phyloP scores from a whole-genome alignment of 1,284 basidiomycete species.

The Puccinia novopanici region DNA sequence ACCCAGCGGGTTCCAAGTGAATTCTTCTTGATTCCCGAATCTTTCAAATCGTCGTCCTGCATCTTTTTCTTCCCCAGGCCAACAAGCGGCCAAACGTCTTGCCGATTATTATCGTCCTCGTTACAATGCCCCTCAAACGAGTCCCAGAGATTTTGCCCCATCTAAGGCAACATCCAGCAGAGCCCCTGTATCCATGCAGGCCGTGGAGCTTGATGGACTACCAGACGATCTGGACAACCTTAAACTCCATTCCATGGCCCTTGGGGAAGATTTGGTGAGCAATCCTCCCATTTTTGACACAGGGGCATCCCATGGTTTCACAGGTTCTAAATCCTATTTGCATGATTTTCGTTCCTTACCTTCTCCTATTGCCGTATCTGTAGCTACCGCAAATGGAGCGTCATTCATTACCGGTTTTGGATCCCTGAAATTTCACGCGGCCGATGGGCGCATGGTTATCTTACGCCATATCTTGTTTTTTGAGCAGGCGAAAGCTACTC shows the following conservation, averaged over 20 bases:
- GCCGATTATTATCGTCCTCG: too few species aligned
- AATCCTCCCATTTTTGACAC: not conserved
- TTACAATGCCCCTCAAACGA: not conserved
- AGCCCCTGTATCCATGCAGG: too few species aligned
- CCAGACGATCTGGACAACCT: not conserved
- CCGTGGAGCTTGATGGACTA: not conserved
- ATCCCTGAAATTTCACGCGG: not conserved
- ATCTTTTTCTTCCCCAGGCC: too few species aligned
- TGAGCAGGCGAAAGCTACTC: not conserved
- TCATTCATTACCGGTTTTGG: not conserved
- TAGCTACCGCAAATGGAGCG: not conserved
- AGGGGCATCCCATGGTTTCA: not conserved
- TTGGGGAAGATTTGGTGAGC: not conserved
- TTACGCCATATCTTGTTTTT: not conserved
- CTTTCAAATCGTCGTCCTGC: too few species aligned
- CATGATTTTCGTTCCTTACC: not conserved
- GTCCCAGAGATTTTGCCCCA: not conserved
- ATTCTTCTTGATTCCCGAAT: not conserved
- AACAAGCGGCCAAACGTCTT: too few species aligned
- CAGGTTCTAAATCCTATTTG: not conserved
- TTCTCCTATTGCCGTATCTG: not conserved
- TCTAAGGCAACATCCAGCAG: not conserved
- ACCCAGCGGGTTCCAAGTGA: not conserved
- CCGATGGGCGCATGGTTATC: not conserved
- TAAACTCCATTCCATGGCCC: not conserved